These are phyloP conservation scores for Amanita pallidorosea DNA, from an alignment of 768 basidiomycete species.

Conservation along the genomic window DNA sequence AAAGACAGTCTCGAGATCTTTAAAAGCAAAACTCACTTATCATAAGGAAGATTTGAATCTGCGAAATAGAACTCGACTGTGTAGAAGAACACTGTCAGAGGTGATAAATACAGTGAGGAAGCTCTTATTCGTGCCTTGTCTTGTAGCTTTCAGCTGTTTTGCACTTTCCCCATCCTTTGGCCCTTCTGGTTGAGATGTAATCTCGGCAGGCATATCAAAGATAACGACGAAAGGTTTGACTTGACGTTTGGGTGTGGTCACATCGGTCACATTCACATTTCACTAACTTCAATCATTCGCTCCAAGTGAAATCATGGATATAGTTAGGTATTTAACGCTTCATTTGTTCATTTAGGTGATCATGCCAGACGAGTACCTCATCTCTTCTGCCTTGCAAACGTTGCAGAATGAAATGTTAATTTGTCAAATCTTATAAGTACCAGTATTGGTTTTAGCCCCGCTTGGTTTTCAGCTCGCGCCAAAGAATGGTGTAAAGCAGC, in stretches of 20 bases:
- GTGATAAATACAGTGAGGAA: neutral
- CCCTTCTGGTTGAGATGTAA: neutral
- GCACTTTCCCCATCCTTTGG: slow-evolving; percentile 22
- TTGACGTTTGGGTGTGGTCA: neutral
- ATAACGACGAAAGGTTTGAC: neutral
- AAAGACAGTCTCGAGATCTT: neutral
- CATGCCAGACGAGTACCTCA: no score
- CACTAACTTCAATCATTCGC: no score
- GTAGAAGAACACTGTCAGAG: neutral
- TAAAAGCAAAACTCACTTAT: slow-evolving; percentile 42
- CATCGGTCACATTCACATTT: no score
- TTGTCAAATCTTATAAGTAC: no score
- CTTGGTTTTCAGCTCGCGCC: slow-evolving; percentile 58
- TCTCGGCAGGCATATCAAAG: slow-evolving; percentile 3
- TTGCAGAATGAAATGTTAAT: no score
- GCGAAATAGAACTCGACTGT: slow-evolving; percentile 95
- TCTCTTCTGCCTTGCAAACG: no score
- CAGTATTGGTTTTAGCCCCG: slow-evolving; percentile 27
- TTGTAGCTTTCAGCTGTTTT: slow-evolving; percentile 36
- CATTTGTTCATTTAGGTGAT: no score
- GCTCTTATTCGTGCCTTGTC: slow-evolving; percentile 33
- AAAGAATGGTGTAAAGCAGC: slow-evolving; percentile 41
- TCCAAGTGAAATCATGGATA: no score
- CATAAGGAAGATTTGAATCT: slow-evolving; percentile 90
- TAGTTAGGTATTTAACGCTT: no score